phyloP scores from a whole-genome alignment of 352 stramenopile genomes.

The Globisporangium heterothallicum region DNA sequence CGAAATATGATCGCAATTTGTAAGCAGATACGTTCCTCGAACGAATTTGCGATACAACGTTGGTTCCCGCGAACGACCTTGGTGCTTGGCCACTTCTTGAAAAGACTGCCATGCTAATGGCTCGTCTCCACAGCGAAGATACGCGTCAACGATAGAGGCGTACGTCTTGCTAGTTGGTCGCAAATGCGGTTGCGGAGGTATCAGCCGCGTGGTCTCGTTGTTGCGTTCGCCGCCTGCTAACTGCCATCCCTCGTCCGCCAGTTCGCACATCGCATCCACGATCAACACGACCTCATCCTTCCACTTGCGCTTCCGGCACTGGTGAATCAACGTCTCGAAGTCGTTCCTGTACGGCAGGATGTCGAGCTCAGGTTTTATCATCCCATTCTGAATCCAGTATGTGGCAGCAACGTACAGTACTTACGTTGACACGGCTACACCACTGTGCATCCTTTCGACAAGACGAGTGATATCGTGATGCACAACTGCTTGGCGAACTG shows the following conservation, averaged over 20 bases:
- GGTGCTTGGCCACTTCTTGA: constrained; percentile 33
- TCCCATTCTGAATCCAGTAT: no score
- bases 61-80: constrained; percentile 35
- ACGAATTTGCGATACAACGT: constrained; percentile 71
- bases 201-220: background rate
- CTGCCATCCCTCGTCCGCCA: constrained; percentile 44
- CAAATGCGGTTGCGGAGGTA: constrained; percentile 52
- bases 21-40: constrained; percentile 56
- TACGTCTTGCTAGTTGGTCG: constrained; percentile 59
- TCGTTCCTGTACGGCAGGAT: constrained; percentile 40
- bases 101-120: constrained; percentile 51
- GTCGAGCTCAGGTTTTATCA: no score
- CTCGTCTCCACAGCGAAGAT: constrained; percentile 60
- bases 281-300: constrained; percentile 63
- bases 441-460: constrained; percentile 37
- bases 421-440: constrained; percentile 54
- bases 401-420: constrained; percentile 11
- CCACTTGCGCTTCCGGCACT: constrained; percentile 81
- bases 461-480: constrained; percentile 66
- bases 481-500: constrained; percentile 56
- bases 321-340: constrained; percentile 78
- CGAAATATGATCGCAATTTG: constrained; percentile 50
- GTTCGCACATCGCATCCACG: constrained; percentile 43
- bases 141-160: constrained; percentile 70
- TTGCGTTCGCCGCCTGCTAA: background rate